Evolutionary conservation across 129 eudicot species (phyloP), one percentile per base, ranked within the genome.

Genomic region (Arctium lappa): DNA sequence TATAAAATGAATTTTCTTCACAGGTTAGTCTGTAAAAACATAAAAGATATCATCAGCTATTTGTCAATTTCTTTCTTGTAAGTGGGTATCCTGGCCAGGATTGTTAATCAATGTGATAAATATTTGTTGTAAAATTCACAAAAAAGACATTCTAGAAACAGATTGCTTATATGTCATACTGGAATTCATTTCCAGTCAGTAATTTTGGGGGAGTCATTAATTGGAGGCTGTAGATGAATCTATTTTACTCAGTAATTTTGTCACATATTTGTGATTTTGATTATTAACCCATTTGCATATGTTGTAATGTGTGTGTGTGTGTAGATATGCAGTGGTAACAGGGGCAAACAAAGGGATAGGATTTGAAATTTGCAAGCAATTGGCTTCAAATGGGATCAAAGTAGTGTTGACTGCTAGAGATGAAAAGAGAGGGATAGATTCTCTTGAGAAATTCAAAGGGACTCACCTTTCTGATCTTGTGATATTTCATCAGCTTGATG

Each of bases 291-390:
- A 56, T 56, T 56, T 56, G 65, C 12, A 42, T 42, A 42, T 42
- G 10, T 42, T 33, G 36, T 33, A 33, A 33, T 33, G 36, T 48
- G 78, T 34, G 46, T 15, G 13, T 76, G 66, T 71, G 69, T 71
- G 82, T 60, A 84, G 86, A 76, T 86, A 69, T 85, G 97, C 94
- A 50, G 90, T 88, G 46, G 97, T 92, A 16, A 82, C 92, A 36
- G 96, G 93, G 66, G 87, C 86, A 87, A 91, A 87, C 79, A 91
- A 89, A 72, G 93, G 96, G 29, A 89, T 92, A 38, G 94, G 94
- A 63, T 75, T 89, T 2, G 97, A 87, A 65, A 85, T 89, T 1
- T 89, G 95, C 83, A 86, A 73, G 80, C 92, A 89, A 63, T 70
- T 93, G 68, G 95, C 92, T 83, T 88, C 90, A 11, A 81, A 91